A percentile compares a stretch with the other conserved stretches of the same genome.
Conservation (phyloP, 441 rosid genomes). For the Gossypium davidsonii region DNA sequence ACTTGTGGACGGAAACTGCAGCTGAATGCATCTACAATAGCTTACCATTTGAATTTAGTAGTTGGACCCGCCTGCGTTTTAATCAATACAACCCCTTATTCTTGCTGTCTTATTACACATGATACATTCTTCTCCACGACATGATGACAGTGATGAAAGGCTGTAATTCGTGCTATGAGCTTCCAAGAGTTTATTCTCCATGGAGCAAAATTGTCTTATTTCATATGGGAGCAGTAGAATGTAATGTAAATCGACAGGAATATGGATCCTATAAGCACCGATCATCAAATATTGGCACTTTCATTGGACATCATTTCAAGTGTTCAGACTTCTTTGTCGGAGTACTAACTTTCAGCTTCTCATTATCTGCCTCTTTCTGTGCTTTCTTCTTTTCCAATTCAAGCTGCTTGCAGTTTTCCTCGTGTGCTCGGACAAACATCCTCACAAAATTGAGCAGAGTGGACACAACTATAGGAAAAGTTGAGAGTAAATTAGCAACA, state of each 20-base stretch:
- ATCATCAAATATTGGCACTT: constrained; percentile 26
- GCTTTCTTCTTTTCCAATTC: constrained; percentile 72
- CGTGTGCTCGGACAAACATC: constrained; percentile 72
- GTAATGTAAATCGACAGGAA: not conserved
- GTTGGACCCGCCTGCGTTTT: not conserved
- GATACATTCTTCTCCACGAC: constrained; percentile 1
- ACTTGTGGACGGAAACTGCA: not conserved
- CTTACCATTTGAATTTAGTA: constrained; percentile 4
- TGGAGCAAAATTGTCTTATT: not conserved
- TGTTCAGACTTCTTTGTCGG: constrained; percentile 23
- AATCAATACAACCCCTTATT: not conserved
- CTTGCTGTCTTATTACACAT: not conserved
- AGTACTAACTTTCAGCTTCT: constrained; percentile 33
- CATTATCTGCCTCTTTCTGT: constrained; percentile 46
- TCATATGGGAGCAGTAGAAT: not conserved
- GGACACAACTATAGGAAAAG: constrained; percentile 54
- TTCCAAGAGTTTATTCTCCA: constrained; percentile 7
- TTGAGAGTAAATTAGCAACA: not conserved
- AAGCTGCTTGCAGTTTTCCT: constrained; percentile 71
- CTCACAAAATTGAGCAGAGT: constrained; percentile 73
- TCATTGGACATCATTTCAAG: constrained; percentile 11
- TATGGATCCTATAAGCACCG: not conserved
- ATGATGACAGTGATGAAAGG: not conserved
- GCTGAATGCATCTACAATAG: not conserved
- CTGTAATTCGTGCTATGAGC: not conserved